Percentiles rank a stretch among this genome's conserved stretches.
These are phyloP conservation scores for Phlegmacium glaucopus DNA, from an alignment of 768 basidiomycete genomes.

Conservation along the genomic window DNA sequence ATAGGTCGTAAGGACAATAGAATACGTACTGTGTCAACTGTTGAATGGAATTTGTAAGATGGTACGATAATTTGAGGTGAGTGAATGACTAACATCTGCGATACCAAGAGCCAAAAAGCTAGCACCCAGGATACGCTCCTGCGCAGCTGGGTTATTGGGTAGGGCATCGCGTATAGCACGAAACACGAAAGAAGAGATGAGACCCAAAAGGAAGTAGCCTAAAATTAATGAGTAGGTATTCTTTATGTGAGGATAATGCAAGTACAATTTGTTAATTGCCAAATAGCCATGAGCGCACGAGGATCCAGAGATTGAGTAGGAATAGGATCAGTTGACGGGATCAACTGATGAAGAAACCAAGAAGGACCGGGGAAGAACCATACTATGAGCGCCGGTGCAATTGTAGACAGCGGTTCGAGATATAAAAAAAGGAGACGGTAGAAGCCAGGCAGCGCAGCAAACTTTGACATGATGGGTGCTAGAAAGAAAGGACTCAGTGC, in stretches of 20 bases:
- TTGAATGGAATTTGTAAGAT: constrained; percentile 32
- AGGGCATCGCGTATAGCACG: constrained; percentile 64
- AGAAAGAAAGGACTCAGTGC: not conserved
- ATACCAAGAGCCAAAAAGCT: constrained; percentile 63
- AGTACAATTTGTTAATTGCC: constrained; percentile 66
- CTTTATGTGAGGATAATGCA: not conserved
- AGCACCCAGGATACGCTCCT: constrained; percentile 71
- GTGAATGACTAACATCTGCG: constrained; percentile 56
- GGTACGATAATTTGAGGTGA: not conserved
- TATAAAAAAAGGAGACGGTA: constrained; percentile 63
- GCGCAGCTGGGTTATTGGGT: constrained; percentile 52
- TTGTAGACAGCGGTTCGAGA: constrained; percentile 55
- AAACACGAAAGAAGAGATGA: constrained; percentile 67
- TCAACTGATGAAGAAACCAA: constrained; percentile 67
- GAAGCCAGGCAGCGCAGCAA: constrained; percentile 59
- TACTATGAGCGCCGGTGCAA: constrained; percentile 34
- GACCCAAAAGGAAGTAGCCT: constrained; percentile 35
- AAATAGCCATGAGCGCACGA: constrained; percentile 57
- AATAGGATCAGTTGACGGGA: constrained; percentile 41
- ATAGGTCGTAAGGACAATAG: not conserved
- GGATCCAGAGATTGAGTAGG: constrained; percentile 36
- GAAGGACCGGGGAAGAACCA: constrained; percentile 58
- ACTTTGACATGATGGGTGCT: constrained; percentile 26
- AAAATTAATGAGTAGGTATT: constrained; percentile 6
- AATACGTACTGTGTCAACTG: constrained; percentile 60